Evolutionary conservation across 495 filamentous ascomycete genomes (phyloP).

Genomic region (Elasticomyces elasticus): DNA sequence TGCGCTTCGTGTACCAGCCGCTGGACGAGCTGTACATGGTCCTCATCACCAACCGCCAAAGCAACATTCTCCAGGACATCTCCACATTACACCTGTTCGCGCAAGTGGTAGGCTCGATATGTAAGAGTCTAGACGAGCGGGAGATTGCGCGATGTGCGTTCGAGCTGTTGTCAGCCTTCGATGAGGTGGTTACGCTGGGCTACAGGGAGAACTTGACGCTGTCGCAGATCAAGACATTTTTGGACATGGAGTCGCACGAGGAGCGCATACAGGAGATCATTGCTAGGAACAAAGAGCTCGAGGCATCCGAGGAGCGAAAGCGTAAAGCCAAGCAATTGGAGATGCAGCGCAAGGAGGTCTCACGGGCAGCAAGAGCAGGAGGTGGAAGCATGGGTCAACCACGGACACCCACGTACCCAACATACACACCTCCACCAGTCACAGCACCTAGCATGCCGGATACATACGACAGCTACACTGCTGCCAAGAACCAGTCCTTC

Average conservation of each 20-base stretch:
- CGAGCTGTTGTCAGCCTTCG: conserved; percentile 89
- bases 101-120: conserved; percentile 91
- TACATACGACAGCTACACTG: conserved; percentile 85
- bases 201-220: conserved; percentile 93
- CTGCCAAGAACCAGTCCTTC: conserved; percentile 77
- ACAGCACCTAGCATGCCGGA: conserved; percentile 60
- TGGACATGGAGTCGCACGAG: conserved; percentile 98
- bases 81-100: conserved; percentile 95
- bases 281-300: conserved; percentile 86
- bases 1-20: conserved; percentile 97
- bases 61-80: conserved; percentile 97
- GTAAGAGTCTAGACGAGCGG: conserved; percentile 88
- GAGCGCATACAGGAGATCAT: conserved; percentile 71
- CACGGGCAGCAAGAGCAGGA: conserved; percentile 42
- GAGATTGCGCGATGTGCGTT: conserved; percentile 92
- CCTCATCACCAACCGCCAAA: conserved; percentile 97
- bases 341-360: conserved; percentile 90
- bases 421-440: conserved; percentile 61
- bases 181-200: conserved; percentile 88
- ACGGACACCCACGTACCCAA: conserved; percentile 70
- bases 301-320: conserved; percentile 95
- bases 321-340: conserved; percentile 95
- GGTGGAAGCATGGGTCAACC: conserved; percentile 34
- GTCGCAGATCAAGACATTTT: conserved; percentile 92
- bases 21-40: conserved; percentile 99